These are phyloP conservation scores for Trichosanthes cucumerina DNA, from an alignment of 306 rosid species.

Conservation along the genomic window DNA sequence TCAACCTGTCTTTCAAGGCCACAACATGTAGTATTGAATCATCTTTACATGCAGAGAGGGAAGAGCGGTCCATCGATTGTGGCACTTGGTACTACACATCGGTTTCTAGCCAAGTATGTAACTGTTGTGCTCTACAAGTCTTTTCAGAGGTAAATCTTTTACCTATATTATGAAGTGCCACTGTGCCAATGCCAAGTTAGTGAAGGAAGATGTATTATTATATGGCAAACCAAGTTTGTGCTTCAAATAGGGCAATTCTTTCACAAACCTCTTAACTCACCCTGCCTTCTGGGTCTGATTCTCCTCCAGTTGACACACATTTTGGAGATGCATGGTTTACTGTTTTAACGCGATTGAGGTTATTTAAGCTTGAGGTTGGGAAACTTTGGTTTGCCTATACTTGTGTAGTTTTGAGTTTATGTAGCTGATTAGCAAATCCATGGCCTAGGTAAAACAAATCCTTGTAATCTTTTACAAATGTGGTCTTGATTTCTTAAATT, in stretches of 20 bases:
- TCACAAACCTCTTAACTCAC: background rate
- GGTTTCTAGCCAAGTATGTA: conserved; percentile 82
- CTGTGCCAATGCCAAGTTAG: background rate
- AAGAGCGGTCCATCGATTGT: conserved; percentile 70
- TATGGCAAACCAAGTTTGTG: background rate
- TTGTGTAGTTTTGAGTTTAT: background rate
- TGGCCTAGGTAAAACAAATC: background rate
- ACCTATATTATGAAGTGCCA: background rate
- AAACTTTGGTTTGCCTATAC: background rate
- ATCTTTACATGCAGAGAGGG: conserved; percentile 91
- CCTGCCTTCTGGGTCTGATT: background rate
- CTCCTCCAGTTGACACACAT: background rate
- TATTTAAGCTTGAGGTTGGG: background rate
- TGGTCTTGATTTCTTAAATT: background rate
- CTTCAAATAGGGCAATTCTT: background rate
- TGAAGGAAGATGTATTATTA: background rate
- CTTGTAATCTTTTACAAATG: background rate
- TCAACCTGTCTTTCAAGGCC: conserved; percentile 69
- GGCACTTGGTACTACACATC: conserved; percentile 73
- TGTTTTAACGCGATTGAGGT: background rate
- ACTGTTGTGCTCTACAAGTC: conserved; percentile 94
- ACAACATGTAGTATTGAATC: conserved; percentile 85
- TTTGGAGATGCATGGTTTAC: background rate
- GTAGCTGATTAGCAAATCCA: background rate
- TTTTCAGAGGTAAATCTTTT: conserved; percentile 48